Evolutionary conservation across 192 early-diverging fungal species (phyloP).

Genomic region (Linnemannia exigua): DNA sequence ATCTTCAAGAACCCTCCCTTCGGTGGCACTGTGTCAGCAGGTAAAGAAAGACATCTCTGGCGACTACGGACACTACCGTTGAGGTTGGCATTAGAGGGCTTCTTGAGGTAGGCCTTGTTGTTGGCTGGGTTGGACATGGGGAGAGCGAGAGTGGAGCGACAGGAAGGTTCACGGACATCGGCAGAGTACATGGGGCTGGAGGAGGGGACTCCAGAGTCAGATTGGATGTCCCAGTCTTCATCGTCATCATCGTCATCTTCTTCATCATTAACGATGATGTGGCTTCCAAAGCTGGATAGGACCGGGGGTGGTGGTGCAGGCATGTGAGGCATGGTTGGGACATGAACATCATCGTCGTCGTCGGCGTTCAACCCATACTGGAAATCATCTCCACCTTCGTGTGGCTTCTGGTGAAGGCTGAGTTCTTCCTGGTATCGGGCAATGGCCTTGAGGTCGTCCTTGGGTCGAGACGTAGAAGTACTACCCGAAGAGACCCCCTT

Average conservation of each 20-base stretch:
- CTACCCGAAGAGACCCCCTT: background rate
- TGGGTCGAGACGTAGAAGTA: conserved; percentile 5
- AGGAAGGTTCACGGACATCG: conserved; percentile 19
- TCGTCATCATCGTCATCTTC: conserved; percentile 57
- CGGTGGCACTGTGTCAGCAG: background rate
- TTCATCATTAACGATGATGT: background rate
- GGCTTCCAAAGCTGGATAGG: conserved; percentile 4
- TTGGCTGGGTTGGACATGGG: conserved; percentile 2
- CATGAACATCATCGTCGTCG: background rate
- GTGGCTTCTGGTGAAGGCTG: conserved; percentile 11
- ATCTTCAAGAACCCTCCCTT: conserved; percentile 27
- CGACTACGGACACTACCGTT: conserved; percentile 28
- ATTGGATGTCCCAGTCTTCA: conserved; percentile 53
- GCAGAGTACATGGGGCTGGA: conserved; percentile 49
- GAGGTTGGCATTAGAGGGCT: conserved; percentile 31
- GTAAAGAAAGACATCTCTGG: conserved; percentile 30
- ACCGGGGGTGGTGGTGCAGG: background rate
- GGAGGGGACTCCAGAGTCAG: conserved; percentile 30
- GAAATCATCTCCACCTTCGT: background rate
- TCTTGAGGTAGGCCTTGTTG: conserved; percentile 21
- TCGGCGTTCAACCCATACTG: background rate
- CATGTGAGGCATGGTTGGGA: background rate
- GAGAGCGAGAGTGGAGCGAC: conserved; percentile 26
- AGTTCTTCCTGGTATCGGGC: conserved; percentile 47
- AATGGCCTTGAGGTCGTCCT: conserved; percentile 39